Evolutionary conservation across 371 early-diverging fungal species (phyloP).

Genomic region (Mucor circinelloides): DNA sequence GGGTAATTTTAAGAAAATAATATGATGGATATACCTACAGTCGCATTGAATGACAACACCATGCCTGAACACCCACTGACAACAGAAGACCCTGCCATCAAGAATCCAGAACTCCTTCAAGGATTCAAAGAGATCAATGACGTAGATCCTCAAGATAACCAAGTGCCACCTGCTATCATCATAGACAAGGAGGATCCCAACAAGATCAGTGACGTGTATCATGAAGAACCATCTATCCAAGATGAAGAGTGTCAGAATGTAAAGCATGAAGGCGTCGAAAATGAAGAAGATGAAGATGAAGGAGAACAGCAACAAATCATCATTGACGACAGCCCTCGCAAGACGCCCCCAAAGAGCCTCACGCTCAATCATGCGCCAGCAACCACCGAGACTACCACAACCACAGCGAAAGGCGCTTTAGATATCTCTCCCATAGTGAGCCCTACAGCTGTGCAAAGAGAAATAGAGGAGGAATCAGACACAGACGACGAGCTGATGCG

Average conservation of each 20-base stretch:
- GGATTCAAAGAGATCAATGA: conserved; percentile 26
- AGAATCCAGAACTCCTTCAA: conserved; percentile 13
- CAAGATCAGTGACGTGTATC: not conserved
- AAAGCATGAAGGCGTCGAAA: not conserved
- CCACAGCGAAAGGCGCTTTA: conserved; percentile 7
- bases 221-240: not conserved
- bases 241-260: not conserved
- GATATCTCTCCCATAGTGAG: conserved; percentile 6
- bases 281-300: not conserved
- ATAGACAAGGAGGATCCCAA: conserved; percentile 25
- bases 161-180: conserved; percentile 25
- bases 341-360: not conserved
- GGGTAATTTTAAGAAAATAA: conserved; percentile 7
- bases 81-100: conserved; percentile 27
- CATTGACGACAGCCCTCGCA: not conserved
- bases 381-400: conserved; percentile 12
- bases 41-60: conserved; percentile 1
- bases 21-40: not conserved
- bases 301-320: conserved; percentile 12
- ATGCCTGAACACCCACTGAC: conserved; percentile 23
- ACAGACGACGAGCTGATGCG: conserved; percentile 28
- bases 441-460: conserved; percentile 2
- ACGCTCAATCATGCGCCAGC: conserved; percentile 4
- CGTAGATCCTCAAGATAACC: conserved; percentile 19
- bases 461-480: conserved; percentile 6